Evolutionary conservation across 1,284 basidiomycete genomes (phyloP).

Genomic region (Anthracocystis setariae): DNA sequence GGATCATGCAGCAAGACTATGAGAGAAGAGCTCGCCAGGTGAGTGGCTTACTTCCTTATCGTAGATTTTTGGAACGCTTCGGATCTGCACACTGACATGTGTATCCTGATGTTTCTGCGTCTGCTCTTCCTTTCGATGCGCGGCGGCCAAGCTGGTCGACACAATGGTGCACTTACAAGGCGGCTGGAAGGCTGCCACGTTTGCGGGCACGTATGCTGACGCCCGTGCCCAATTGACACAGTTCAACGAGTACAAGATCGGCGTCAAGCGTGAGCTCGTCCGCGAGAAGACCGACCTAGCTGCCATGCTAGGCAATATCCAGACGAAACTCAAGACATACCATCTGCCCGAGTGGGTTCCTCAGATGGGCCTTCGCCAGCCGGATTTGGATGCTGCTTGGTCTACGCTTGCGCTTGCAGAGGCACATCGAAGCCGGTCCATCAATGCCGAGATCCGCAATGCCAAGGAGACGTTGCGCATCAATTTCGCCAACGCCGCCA

Average conservation of each 20-base stretch:
- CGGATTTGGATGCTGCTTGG: conserved; percentile 86
- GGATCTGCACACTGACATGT: too few relatives aligned
- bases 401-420: conserved; percentile 78
- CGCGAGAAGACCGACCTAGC: conserved; percentile 88
- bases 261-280: conserved; percentile 85
- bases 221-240: conserved; percentile 80
- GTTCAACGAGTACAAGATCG: conserved; percentile 85
- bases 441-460: conserved; percentile 86
- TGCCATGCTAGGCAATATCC: conserved; percentile 89
- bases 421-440: conserved; percentile 80
- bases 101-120: not conserved
- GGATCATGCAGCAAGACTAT: conserved; percentile 85
- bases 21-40: conserved; percentile 84
- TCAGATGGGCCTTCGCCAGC: conserved; percentile 46
- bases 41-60: conserved; percentile 47
- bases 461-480: conserved; percentile 78
- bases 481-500: conserved; percentile 83
- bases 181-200: conserved; percentile 53
- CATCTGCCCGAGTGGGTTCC: conserved; percentile 69
- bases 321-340: conserved; percentile 93
- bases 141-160: conserved; percentile 49
- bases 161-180: conserved; percentile 43
- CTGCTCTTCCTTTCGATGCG: not conserved
- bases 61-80: not conserved
- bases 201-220: conserved; percentile 74